Evolutionary conservation across 2,329 filamentous ascomycete species (phyloP), one percentile per base, ranked within the genome.

Genomic region (Ceratocystis destructans): DNA sequence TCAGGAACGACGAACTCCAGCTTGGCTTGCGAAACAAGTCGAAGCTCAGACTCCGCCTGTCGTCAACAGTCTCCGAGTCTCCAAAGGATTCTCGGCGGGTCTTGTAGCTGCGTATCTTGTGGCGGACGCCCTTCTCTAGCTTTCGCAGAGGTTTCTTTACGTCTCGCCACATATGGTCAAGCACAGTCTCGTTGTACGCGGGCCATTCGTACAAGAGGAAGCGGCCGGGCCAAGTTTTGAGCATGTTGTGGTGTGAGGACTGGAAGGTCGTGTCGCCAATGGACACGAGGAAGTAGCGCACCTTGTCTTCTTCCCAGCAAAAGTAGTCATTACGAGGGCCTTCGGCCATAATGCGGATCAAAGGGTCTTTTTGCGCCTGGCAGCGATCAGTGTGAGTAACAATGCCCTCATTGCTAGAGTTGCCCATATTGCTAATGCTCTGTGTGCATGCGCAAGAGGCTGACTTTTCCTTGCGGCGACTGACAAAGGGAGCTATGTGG

Each of bases 241-340:
- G 46, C 28, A 68, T 53, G 6, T 50, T 64, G 59, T 66, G 41
- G 17, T 66, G 64, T 20, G 67, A 68, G 5, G 64, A 63, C 59
- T 68, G 59, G 37, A 68, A 65, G n/a, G 64, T 66, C 1, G 64
- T 64, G 55, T 65, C 64, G 5, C 64, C 64, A 41, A 68, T 61
- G 10, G 61, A 55, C 37, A 68, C 67, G 2, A 66, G 45, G 37
- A 68, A 68, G 45, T 66, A 68, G 31, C 67, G 61, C 17, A 68
- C 67, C 12, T 59, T 63, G 61, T 68, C 67, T 61, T 68, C 67
- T 25, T 68, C 64, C 61, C 67, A 68, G 41, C 64, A 66, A 31
- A 65, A 68, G 50, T 66, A 66, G 20, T 68, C 61, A 25, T 68
- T 65, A 8, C 59, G 48, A 3, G 67, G 64, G 3, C 64, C 67